Percentiles rank a stretch among this genome's conserved stretches.
Conservation (phyloP, 371 early-diverging fungal genomes). For the Dinochytrium kinnereticum region DNA sequence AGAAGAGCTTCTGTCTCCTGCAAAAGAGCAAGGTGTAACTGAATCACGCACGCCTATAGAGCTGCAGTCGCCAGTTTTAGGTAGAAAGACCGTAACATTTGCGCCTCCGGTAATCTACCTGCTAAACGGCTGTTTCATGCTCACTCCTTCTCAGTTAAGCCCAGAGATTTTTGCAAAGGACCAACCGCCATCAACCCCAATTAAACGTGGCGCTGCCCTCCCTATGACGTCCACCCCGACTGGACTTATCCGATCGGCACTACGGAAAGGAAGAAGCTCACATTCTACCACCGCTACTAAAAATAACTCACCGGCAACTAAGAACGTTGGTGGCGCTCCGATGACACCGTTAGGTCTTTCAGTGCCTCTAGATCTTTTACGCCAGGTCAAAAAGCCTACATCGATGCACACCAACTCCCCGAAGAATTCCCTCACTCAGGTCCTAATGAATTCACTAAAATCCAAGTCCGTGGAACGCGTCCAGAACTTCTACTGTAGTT, state of each 20-base stretch:
- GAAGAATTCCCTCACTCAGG: not conserved
- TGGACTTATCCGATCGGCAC: not conserved
- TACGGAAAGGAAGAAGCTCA: not conserved
- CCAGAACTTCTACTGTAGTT: not conserved
- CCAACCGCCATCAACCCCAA: slow-evolving; percentile 19
- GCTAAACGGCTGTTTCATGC: not conserved
- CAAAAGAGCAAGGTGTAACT: no score
- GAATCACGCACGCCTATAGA: no score
- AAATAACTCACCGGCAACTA: no score
- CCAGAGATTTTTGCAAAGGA: slow-evolving; percentile 28
- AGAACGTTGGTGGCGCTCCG: no score
- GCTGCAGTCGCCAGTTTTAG: no score
- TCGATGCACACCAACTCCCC: not conserved
- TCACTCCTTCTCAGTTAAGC: slow-evolving; percentile 16
- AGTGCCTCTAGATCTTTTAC: not conserved
- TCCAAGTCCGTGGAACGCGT: not conserved
- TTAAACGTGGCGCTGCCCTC: slow-evolving; percentile 15
- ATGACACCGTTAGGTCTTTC: no score
- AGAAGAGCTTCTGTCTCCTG: no score
- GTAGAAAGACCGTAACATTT: slow-evolving; percentile 2
- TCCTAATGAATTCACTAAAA: not conserved
- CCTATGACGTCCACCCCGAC: not conserved
- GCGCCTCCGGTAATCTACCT: slow-evolving; percentile 19
- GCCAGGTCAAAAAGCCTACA: not conserved
- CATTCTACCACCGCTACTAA: not conserved